Conservation (phyloP, 306 rosid species). For the Luffa acutangula region DNA sequence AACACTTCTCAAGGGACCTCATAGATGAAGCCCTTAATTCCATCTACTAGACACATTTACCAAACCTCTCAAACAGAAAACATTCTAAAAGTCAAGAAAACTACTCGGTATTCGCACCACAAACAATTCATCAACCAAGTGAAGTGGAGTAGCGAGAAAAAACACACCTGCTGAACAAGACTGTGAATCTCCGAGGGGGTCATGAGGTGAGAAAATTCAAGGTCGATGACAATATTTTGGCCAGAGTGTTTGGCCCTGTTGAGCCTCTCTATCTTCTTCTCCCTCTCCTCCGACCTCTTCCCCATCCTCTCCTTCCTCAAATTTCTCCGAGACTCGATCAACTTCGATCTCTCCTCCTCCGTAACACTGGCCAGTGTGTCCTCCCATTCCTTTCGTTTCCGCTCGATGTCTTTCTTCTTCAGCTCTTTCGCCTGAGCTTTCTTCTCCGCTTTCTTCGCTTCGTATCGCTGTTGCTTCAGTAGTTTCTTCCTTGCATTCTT, state of each 20-base stretch:
- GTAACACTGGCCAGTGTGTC: conserved; percentile 36
- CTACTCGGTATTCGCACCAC: neutral
- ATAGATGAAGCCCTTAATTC: neutral
- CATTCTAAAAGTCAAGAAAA: neutral
- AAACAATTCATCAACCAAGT: neutral
- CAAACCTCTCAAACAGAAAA: neutral
- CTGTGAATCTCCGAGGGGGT: conserved; percentile 62
- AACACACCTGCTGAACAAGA: conserved; percentile 70
- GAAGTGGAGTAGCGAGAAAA: neutral
- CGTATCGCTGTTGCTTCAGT: conserved; percentile 53
- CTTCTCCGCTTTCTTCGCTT: conserved; percentile 77
- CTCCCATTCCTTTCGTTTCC: conserved; percentile 84
- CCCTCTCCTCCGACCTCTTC: conserved; percentile 45
- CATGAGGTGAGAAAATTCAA: conserved; percentile 73
- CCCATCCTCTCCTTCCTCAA: conserved; percentile 81
- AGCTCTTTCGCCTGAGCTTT: conserved; percentile 57
- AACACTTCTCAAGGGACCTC: neutral
- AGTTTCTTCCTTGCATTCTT: conserved; percentile 74
- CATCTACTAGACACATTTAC: neutral
- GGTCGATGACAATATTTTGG: conserved; percentile 70
- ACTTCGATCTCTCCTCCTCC: conserved; percentile 57
- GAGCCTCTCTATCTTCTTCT: conserved; percentile 46
- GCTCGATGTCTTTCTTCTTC: conserved; percentile 42
- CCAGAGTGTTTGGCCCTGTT: conserved; percentile 35
- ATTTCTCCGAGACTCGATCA: conserved; percentile 50